Base-by-base conservation (phyloP, 345 rosid species). In the Salix dunnii region DNA sequence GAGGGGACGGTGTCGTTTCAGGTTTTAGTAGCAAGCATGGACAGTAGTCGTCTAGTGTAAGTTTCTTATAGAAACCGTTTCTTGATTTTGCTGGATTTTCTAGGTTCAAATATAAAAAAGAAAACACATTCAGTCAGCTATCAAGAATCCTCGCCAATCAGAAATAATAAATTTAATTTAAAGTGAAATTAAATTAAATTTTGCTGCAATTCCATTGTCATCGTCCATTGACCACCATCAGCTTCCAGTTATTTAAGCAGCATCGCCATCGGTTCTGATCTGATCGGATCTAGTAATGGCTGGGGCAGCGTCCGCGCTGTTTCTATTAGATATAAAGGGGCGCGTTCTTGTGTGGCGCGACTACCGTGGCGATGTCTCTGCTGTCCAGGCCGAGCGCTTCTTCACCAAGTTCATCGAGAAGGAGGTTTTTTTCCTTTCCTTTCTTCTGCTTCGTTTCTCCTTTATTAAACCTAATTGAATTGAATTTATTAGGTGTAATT, bases 311-410 rank as follows among this genome's bases (percentile, higher is more conserved):
- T 95, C 99, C 53, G 98, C 98, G 49, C 90, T 96, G 81, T 96
- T 96, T 82, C 90, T 91, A 53, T 89, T 91, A 27, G 96, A 95
- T 81, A 90, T 93, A 82, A 95, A 95, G 74, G 99, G 99, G 30
- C 97, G 92, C n/a, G 90, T 95, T 77, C 90, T 95, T 67, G 91
- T 93, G 36, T 95, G 99, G 99, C 98, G 94, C 35, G 99, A 93
- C 83, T 95, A 91, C 80, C 98, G 97, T 53, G 99, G 98, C 25
- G 98, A 95, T 40, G 96, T 93, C 82, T 81, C 98, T 80, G 85
- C 96, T 78, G 72, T 85, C 73, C 94, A 96, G 80, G 96, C 97
- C 46, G 98, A 93, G 77, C 91, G 91, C 28, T 96, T 96, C 89
- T 93, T 96, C 91, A 89, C 97, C 77, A 96, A 96, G 79, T 92